Evolutionary conservation across 169 alveolate genomes (phyloP).

Genomic region (Cyclospora cayetanensis): DNA sequence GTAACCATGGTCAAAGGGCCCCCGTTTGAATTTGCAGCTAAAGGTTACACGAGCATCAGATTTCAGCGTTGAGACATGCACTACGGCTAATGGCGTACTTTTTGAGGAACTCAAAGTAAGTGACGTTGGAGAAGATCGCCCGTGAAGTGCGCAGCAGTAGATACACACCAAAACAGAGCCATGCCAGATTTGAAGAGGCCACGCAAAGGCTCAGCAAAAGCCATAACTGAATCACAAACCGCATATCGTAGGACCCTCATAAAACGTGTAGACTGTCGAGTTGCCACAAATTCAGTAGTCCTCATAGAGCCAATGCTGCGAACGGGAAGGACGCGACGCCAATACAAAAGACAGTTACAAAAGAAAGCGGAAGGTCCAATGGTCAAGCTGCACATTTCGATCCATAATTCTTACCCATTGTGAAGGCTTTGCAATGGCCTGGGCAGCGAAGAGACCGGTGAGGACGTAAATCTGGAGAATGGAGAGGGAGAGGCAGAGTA

Average conservation of each 20-base stretch:
- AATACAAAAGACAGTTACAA: too few species aligned
- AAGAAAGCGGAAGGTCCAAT: too few species aligned
- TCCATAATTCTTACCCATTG: constrained; percentile 66
- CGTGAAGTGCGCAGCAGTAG: constrained; percentile 83
- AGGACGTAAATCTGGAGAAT: constrained; percentile 80
- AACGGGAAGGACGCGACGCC: too few species aligned
- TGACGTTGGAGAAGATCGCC: constrained; percentile 87
- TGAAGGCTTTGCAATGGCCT: constrained; percentile 54
- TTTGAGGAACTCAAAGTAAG: constrained; percentile 89
- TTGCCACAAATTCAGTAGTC: too few species aligned
- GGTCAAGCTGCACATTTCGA: too few species aligned
- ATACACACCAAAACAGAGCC: constrained; percentile 83
- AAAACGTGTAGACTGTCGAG: too few species aligned
- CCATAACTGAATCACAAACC: constrained; percentile 57
- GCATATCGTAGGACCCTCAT: not conserved
- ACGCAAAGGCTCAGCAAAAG: constrained; percentile 42
- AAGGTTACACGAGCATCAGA: too few species aligned
- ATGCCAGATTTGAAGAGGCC: constrained; percentile 79
- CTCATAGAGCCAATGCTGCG: too few species aligned
- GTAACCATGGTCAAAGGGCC: too few species aligned
- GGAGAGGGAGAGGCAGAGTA: constrained; percentile 73
- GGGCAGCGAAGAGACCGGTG: constrained; percentile 73
- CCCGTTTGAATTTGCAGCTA: too few species aligned
- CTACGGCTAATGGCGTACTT: constrained; percentile 73
- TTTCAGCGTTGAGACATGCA: too few species aligned